Conservation (phyloP, 2,329 filamentous ascomycete species). For the Aspergillus hortae region DNA sequence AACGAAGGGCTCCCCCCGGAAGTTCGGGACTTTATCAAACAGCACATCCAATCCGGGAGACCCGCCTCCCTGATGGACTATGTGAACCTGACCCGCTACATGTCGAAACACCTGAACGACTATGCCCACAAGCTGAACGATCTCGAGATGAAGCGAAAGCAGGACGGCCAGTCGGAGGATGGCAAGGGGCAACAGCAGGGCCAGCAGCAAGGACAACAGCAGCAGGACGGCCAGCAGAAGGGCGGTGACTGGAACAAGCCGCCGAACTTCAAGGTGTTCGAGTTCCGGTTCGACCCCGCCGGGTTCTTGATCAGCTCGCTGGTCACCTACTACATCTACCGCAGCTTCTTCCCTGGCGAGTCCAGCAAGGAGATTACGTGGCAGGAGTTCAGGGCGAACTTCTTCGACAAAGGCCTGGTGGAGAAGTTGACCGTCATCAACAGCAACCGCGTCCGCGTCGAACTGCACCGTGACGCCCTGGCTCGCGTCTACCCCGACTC, state of each 20-base stretch:
- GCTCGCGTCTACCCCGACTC: constrained; percentile 72
- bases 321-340: constrained; percentile 61
- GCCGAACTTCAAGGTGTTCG: constrained; percentile 35
- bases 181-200: constrained; percentile 9
- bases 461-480: constrained; percentile 72
- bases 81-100: constrained; percentile 58
- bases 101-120: constrained; percentile 55
- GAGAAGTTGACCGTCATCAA: constrained; percentile 85
- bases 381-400: constrained; percentile 92
- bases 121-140: constrained; percentile 33
- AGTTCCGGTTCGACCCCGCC: constrained; percentile 53
- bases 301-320: constrained; percentile 57
- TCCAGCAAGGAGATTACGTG: constrained; percentile 82
- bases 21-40: constrained; percentile 61
- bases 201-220: constrained; percentile 20
- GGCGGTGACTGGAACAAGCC: constrained; percentile 25
- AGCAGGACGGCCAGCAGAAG: constrained; percentile 19
- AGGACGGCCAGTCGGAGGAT: constrained; percentile 16
- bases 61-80: constrained; percentile 53
- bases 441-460: constrained; percentile 72
- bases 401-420: constrained; percentile 92
- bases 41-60: constrained; percentile 46
- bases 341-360: constrained; percentile 64
- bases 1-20: constrained; percentile 67
- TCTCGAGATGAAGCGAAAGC: constrained; percentile 24